These are phyloP conservation scores for Verticillium nonalfalfae DNA, from an alignment of 2,329 filamentous ascomycete genomes.

Conservation along the genomic window DNA sequence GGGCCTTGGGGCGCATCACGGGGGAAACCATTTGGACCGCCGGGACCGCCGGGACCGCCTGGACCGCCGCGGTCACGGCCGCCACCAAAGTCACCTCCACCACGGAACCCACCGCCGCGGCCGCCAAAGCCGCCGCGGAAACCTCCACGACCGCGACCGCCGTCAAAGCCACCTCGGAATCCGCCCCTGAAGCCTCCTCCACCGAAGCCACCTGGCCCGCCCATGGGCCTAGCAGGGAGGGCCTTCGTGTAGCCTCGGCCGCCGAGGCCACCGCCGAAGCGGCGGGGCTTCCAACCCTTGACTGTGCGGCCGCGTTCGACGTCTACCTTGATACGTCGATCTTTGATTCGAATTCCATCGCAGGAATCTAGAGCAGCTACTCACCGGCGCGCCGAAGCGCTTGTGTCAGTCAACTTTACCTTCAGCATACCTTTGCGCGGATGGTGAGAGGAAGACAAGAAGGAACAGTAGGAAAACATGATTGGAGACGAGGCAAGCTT, in stretches of 20 bases:
- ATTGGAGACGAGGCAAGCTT: slow-evolving; percentile 47
- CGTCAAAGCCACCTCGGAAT: slow-evolving; percentile 31
- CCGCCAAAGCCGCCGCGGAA: slow-evolving; percentile 47
- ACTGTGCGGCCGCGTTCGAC: slow-evolving; percentile 94
- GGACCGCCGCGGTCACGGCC: slow-evolving; percentile 25
- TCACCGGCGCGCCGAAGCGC: slow-evolving; percentile 52
- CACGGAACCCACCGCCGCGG: slow-evolving; percentile 34
- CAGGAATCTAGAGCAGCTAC: slow-evolving; percentile 82
- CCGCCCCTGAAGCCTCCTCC: slow-evolving; percentile 44
- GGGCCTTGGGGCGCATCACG: slow-evolving; percentile 57
- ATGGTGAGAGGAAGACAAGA: slow-evolving; percentile 15
- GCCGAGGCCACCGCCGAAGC: slow-evolving; percentile 86
- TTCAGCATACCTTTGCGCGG: slow-evolving; percentile 24
- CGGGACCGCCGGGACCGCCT: slow-evolving; percentile 23
- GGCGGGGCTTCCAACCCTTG: slow-evolving; percentile 85
- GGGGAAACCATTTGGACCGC: slow-evolving; percentile 43
- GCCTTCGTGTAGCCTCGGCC: slow-evolving; percentile 90
- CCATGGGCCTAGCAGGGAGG: slow-evolving; percentile 62
- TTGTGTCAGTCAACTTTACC: slow-evolving; percentile 64
- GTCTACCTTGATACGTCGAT: slow-evolving; percentile 86
- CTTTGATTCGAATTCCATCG: slow-evolving; percentile 89
- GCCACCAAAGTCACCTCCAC: slow-evolving; percentile 38
- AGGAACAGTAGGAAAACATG: slow-evolving; percentile 17
- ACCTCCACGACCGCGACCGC: slow-evolving; percentile 25
- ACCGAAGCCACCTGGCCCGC: slow-evolving; percentile 52